Percentiles rank a stretch among this genome's conserved stretches.
Conservation (phyloP, 352 stramenopile genomes). For the Phytophthora capsici region DNA sequence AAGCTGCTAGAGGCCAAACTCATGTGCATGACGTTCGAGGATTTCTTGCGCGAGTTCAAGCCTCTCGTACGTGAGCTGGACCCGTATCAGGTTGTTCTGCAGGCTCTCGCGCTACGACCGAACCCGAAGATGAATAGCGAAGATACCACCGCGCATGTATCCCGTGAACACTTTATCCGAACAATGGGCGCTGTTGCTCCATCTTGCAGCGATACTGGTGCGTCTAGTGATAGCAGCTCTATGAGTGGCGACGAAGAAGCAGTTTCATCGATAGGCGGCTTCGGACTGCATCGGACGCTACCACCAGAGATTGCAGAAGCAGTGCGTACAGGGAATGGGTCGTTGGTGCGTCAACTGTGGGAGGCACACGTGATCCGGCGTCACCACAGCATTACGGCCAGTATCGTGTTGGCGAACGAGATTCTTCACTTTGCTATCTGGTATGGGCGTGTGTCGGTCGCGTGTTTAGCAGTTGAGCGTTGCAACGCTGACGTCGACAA, state of each 20-base stretch:
- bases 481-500: conserved; percentile 77
- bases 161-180: conserved; percentile 52
- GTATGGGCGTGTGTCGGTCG: conserved; percentile 64
- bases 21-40: conserved; percentile 87
- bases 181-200: conserved; percentile 24
- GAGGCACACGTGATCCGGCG: conserved; percentile 49
- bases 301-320: conserved; percentile 54
- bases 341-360: conserved; percentile 50
- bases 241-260: conserved; percentile 37
- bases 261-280: conserved; percentile 41
- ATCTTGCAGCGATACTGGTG: conserved; percentile 24
- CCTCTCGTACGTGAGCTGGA: conserved; percentile 73
- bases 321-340: conserved; percentile 48
- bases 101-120: conserved; percentile 59
- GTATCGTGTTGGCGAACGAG: conserved; percentile 72
- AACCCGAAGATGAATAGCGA: conserved; percentile 56
- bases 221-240: conserved; percentile 35
- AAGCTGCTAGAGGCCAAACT: conserved; percentile 81
- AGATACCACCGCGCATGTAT: conserved; percentile 68
- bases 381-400: conserved; percentile 21
- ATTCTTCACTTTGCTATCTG: conserved; percentile 83
- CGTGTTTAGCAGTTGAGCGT: conserved; percentile 67
- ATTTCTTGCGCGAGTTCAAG: conserved; percentile 88
- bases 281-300: conserved; percentile 69
- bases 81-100: conserved; percentile 75